Conservation (phyloP, 768 basidiomycete species). For the Trametes maxima region DNA sequence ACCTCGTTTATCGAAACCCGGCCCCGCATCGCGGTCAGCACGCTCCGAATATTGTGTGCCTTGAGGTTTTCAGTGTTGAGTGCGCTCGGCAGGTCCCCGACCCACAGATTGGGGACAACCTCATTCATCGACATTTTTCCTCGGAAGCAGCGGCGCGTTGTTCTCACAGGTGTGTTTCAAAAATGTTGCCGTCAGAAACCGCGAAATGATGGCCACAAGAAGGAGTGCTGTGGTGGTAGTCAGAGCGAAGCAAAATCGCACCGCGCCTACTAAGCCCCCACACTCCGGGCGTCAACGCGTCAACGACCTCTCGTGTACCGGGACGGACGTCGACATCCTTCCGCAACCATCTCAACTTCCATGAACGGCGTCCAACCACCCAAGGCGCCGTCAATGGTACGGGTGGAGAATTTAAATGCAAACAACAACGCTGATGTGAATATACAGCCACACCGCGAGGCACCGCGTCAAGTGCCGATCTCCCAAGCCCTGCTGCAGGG, state of each 20-base stretch:
- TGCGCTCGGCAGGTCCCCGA: slow-evolving; percentile 78
- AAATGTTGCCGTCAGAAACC: neutral
- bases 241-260: too few species aligned
- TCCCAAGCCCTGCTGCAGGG: slow-evolving; percentile 13
- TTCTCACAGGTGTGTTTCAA: neutral
- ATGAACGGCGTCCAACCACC: slow-evolving; percentile 1
- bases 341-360: neutral
- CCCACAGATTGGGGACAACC: slow-evolving; percentile 79
- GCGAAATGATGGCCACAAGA: neutral
- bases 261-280: too few species aligned
- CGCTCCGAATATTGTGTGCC: slow-evolving; percentile 72
- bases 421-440: neutral
- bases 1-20: slow-evolving; percentile 68
- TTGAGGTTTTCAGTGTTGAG: slow-evolving; percentile 61
- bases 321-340: too few species aligned
- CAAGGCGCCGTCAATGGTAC: neutral
- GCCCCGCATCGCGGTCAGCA: slow-evolving; percentile 74
- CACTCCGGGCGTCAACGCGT: too few species aligned
- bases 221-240: too few species aligned
- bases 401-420: neutral
- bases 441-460: neutral
- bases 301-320: too few species aligned
- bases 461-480: neutral
- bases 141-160: neutral
- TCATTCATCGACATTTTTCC: slow-evolving; percentile 61